These are phyloP conservation scores for Gossypium trilobum DNA, from an alignment of 441 rosid species.

Conservation along the genomic window DNA sequence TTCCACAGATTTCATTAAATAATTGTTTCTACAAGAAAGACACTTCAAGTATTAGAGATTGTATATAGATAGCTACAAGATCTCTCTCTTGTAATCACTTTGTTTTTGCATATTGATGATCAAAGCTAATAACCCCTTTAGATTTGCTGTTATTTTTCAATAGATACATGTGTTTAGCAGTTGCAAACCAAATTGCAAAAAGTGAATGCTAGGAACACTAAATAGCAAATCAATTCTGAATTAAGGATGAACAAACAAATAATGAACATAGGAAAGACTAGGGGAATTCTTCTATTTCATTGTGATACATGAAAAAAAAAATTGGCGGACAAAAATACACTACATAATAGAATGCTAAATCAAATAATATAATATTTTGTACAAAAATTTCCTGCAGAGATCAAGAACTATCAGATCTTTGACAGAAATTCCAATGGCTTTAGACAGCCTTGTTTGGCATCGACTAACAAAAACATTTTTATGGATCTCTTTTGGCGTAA, in stretches of 20 bases:
- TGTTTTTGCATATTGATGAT: not conserved
- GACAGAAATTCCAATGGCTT: constrained; percentile 29
- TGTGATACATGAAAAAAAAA: not conserved
- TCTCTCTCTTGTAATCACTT: not conserved
- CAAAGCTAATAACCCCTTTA: not conserved
- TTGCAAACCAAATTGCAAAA: not conserved
- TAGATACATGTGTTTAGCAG: not conserved
- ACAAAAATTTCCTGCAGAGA: constrained; percentile 38
- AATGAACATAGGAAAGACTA: not conserved
- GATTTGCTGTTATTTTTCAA: not conserved
- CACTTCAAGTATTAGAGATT: constrained; percentile 5
- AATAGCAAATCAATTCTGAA: not conserved
- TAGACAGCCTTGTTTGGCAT: constrained; percentile 25
- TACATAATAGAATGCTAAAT: constrained; percentile 15
- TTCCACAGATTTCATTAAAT: constrained; percentile 5
- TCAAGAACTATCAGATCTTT: constrained; percentile 37
- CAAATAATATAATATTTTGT: constrained; percentile 27
- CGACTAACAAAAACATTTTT: constrained; percentile 31
- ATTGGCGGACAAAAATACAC: not conserved
- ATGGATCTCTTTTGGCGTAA: constrained; percentile 21
- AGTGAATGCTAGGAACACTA: not conserved
- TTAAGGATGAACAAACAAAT: not conserved
- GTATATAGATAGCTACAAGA: not conserved
- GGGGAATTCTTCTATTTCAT: not conserved
- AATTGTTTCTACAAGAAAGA: not conserved